A percentile compares a stretch with the other conserved stretches of the same genome.
Evolutionary conservation across 495 filamentous ascomycete species (phyloP).

Genomic region (Niebla homalea): DNA sequence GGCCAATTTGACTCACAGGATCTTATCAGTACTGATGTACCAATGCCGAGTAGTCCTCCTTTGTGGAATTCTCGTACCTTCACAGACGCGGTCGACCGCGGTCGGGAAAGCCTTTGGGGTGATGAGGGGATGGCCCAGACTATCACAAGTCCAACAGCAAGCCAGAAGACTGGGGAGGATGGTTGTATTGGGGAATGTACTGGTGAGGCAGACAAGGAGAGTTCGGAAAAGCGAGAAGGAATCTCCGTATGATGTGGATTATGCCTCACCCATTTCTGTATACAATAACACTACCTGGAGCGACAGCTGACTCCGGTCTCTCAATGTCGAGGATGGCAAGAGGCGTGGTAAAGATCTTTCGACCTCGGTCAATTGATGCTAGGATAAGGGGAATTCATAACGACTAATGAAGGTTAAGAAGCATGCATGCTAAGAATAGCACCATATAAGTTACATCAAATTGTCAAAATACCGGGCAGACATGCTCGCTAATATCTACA

Average conservation of each 20-base stretch:
- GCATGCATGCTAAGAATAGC: too few relatives aligned
- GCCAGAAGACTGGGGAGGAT: background rate
- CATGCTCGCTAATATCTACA: too few relatives aligned
- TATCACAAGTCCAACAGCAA: slow-evolving; percentile 5
- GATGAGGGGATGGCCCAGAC: slow-evolving; percentile 8
- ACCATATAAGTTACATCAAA: too few relatives aligned
- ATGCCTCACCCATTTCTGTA: background rate
- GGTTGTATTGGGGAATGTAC: background rate
- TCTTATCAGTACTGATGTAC: slow-evolving; percentile 34
- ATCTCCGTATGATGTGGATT: background rate
- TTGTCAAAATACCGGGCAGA: too few relatives aligned
- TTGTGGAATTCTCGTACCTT: slow-evolving; percentile 22
- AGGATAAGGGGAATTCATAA: too few relatives aligned
- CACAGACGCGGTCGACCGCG: slow-evolving; percentile 20
- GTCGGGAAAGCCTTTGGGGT: slow-evolving; percentile 6
- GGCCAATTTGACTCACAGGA: slow-evolving; percentile 24
- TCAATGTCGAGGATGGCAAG: too few relatives aligned
- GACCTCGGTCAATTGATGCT: too few relatives aligned
- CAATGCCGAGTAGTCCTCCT: slow-evolving; percentile 44
- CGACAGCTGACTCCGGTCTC: too few relatives aligned
- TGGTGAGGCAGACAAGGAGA: background rate
- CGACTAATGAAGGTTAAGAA: too few relatives aligned
- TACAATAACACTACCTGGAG: too few relatives aligned
- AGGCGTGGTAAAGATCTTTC: too few relatives aligned
- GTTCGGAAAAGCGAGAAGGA: background rate